Evolutionary conservation across 2,329 filamentous ascomycete genomes (phyloP).

Genomic region (Capronia coronata): DNA sequence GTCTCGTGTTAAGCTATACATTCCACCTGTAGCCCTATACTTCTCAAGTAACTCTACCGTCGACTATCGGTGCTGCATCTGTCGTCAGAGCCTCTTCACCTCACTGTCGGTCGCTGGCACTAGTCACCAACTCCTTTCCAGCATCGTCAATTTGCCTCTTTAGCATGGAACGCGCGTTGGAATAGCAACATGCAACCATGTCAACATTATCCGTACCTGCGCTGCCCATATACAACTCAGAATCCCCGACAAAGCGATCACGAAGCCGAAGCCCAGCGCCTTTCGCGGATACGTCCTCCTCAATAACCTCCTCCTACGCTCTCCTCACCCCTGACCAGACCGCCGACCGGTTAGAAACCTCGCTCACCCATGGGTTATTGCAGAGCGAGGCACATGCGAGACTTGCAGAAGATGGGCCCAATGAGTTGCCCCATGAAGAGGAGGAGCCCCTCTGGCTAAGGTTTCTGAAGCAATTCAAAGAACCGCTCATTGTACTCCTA

Average conservation of each 20-base stretch:
- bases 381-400: conserved; percentile 74
- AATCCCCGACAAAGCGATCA: conserved; percentile 23
- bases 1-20: neutral
- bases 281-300: conserved; percentile 28
- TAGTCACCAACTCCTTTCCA: neutral
- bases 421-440: conserved; percentile 89
- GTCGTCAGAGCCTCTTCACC: neutral
- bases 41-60: neutral
- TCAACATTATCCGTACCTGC: conserved; percentile 55
- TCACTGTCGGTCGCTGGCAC: neutral
- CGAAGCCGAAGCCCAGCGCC: conserved; percentile 16
- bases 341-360: conserved; percentile 70
- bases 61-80: neutral
- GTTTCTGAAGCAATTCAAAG: conserved; percentile 94
- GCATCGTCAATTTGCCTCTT: neutral
- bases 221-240: conserved; percentile 51
- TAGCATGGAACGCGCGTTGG: conserved; percentile 13
- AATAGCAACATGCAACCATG: conserved; percentile 52
- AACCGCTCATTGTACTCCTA: conserved; percentile 87
- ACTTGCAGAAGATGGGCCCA: conserved; percentile 74
- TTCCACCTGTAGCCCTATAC: neutral
- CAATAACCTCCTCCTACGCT: conserved; percentile 48
- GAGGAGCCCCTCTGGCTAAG: conserved; percentile 92
- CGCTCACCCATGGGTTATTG: conserved; percentile 72
- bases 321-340: conserved; percentile 71